These are phyloP conservation scores for Sphenostylis stenocarpa DNA, from an alignment of 306 rosid genomes.

Conservation along the genomic window DNA sequence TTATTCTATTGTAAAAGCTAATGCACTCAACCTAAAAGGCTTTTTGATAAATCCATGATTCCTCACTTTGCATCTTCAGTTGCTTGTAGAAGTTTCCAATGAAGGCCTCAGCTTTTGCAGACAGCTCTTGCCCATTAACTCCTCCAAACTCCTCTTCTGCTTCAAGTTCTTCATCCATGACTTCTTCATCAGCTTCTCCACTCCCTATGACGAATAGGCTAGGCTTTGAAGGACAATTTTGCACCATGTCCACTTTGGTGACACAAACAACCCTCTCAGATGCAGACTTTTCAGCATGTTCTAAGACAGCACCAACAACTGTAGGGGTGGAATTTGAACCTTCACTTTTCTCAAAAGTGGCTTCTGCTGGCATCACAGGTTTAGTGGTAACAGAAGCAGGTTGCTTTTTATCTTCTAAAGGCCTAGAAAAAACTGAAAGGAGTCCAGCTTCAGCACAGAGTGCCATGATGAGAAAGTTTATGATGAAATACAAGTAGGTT, in stretches of 20 bases:
- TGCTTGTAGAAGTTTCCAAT: conserved; percentile 80
- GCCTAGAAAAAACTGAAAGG: conserved; percentile 45
- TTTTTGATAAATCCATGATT: conserved; percentile 61
- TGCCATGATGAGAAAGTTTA: conserved; percentile 64
- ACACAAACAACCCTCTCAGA: conserved; percentile 31
- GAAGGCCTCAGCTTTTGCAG: conserved; percentile 67
- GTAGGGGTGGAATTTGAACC: background rate
- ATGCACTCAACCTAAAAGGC: conserved; percentile 30
- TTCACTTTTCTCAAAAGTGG: conserved; percentile 30
- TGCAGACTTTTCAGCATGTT: conserved; percentile 36
- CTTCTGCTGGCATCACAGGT: conserved; percentile 26
- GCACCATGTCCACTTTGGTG: conserved; percentile 37
- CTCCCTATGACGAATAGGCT: conserved; percentile 67
- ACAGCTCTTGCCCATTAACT: conserved; percentile 61
- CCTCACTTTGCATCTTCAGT: conserved; percentile 83
- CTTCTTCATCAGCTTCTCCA: conserved; percentile 41
- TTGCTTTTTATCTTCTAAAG: conserved; percentile 43
- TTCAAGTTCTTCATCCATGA: conserved; percentile 27
- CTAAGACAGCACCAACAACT: conserved; percentile 16
- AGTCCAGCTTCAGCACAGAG: conserved; percentile 75
- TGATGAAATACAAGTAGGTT: conserved; percentile 58
- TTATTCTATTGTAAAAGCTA: conserved; percentile 1
- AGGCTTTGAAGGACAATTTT: conserved; percentile 58
- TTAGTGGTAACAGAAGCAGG: conserved; percentile 1
- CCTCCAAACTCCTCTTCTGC: conserved; percentile 37